Conservation (phyloP, 2,329 filamentous ascomycete species). For the Penicillium sp. region DNA sequence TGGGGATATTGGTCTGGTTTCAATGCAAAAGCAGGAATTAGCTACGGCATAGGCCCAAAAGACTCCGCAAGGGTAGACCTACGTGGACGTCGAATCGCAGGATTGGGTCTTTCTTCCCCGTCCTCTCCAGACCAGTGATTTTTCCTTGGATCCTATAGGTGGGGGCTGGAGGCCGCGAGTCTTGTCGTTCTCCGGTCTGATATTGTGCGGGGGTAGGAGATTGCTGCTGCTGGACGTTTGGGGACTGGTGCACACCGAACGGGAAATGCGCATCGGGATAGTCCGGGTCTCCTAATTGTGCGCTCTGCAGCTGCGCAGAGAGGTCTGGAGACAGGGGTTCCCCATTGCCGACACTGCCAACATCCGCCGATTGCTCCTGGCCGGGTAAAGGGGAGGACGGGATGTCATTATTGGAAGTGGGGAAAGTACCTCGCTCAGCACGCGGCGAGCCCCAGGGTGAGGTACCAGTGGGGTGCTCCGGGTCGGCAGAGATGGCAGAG, state of each 20-base stretch:
- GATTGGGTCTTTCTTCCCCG: slow-evolving; percentile 92
- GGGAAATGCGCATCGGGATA: slow-evolving; percentile 38
- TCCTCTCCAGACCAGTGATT: slow-evolving; percentile 88
- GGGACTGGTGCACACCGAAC: slow-evolving; percentile 38
- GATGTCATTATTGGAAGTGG: slow-evolving; percentile 36
- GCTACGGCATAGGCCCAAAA: slow-evolving; percentile 2
- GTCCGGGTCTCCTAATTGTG: slow-evolving; percentile 40
- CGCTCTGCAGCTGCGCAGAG: slow-evolving; percentile 41
- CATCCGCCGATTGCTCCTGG: slow-evolving; percentile 34
- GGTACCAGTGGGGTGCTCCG: slow-evolving; percentile 55
- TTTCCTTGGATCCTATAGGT: slow-evolving; percentile 88
- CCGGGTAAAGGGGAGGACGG: slow-evolving; percentile 43
- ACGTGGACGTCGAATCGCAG: slow-evolving; percentile 96
- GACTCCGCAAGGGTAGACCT: slow-evolving; percentile 39
- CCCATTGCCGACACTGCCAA: slow-evolving; percentile 21
- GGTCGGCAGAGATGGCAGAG: slow-evolving; percentile 56
- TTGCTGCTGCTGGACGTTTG: slow-evolving; percentile 40
- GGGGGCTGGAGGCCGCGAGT: slow-evolving; percentile 53
- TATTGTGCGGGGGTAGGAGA: slow-evolving; percentile 49
- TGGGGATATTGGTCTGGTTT: slow-evolving; percentile 89
- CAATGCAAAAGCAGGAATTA: slow-evolving; percentile 1
- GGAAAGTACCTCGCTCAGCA: slow-evolving; percentile 46
- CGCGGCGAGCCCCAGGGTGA: slow-evolving; percentile 64
- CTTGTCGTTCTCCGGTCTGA: slow-evolving; percentile 41
- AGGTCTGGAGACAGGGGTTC: slow-evolving; percentile 44